Conservation (phyloP, 2,329 filamentous ascomycete genomes). For the Paecilomyces dactylethromorphus region DNA sequence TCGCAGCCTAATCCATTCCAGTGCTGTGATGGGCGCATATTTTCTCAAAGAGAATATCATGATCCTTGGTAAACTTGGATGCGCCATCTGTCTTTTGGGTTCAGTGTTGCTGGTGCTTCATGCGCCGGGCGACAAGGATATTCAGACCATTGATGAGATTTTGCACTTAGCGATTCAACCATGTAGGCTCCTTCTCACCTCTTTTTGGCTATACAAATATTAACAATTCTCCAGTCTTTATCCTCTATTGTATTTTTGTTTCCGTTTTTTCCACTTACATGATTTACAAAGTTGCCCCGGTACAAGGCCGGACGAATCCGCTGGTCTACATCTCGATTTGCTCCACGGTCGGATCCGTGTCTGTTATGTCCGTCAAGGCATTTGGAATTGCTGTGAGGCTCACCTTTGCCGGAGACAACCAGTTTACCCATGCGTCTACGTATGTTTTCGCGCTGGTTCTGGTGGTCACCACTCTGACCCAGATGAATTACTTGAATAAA, state of each 20-base stretch:
- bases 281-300: constrained; percentile 90
- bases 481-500: constrained; percentile 99
- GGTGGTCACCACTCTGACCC: constrained; percentile 85
- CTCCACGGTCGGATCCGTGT: constrained; percentile 92
- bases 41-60: constrained; percentile 85
- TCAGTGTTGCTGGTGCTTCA: constrained; percentile 97
- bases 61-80: constrained; percentile 90
- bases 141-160: constrained; percentile 86
- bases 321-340: constrained; percentile 96
- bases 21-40: constrained; percentile 89
- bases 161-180: constrained; percentile 62
- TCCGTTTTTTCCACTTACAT: constrained; percentile 80
- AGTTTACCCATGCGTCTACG: constrained; percentile 89
- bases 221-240: constrained; percentile 58
- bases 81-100: constrained; percentile 91
- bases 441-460: constrained; percentile 97
- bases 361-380: constrained; percentile 98
- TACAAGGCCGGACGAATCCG: constrained; percentile 90
- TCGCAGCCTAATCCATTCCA: too few relatives aligned
- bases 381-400: constrained; percentile 97
- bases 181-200: not conserved
- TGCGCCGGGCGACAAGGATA: constrained; percentile 87
- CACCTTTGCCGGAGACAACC: constrained; percentile 86
- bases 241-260: constrained; percentile 76
- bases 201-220: too few relatives aligned